Evolutionary conservation across 2,329 filamentous ascomycete genomes (phyloP).

Genomic region (Verticillium nubilum): DNA sequence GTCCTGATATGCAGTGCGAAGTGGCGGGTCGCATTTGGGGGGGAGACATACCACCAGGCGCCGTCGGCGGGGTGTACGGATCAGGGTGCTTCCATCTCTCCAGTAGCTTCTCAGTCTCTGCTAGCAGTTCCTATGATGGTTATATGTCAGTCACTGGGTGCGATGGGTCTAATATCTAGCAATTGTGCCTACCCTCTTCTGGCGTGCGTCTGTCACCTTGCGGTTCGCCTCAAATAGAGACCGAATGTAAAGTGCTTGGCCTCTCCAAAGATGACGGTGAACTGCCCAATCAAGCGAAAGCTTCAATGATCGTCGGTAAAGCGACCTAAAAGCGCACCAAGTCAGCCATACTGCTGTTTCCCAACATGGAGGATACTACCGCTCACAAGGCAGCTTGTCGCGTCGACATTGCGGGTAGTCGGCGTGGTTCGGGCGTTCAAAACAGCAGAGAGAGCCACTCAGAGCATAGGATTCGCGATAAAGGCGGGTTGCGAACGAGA

Average conservation of each 20-base stretch:
- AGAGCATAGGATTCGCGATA: background rate
- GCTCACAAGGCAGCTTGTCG: slow-evolving; percentile 47
- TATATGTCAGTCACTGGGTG: background rate
- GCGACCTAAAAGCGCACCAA: slow-evolving; percentile 41
- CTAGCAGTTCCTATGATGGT: slow-evolving; percentile 63
- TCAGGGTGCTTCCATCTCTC: slow-evolving; percentile 98
- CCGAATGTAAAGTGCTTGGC: slow-evolving; percentile 92
- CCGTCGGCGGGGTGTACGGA: slow-evolving; percentile 82
- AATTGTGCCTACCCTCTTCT: slow-evolving; percentile 64
- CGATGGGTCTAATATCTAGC: too few species aligned
- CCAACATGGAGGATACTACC: background rate
- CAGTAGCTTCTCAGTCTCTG: slow-evolving; percentile 82
- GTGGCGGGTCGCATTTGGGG: background rate
- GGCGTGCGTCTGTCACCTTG: slow-evolving; percentile 74
- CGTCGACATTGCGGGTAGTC: slow-evolving; percentile 31
- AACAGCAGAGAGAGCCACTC: background rate
- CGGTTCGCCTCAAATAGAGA: slow-evolving; percentile 93
- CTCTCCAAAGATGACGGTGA: slow-evolving; percentile 87
- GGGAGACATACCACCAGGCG: slow-evolving; percentile 72
- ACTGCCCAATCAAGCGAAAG: slow-evolving; percentile 93
- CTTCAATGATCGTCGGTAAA: slow-evolving; percentile 92
- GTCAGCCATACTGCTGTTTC: background rate
- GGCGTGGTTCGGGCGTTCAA: background rate
- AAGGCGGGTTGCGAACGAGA: background rate
- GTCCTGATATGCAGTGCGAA: background rate